Evolutionary conservation across 1,284 basidiomycete genomes (phyloP).

Genomic region (Apiotrichum mycotoxinovorans): DNA sequence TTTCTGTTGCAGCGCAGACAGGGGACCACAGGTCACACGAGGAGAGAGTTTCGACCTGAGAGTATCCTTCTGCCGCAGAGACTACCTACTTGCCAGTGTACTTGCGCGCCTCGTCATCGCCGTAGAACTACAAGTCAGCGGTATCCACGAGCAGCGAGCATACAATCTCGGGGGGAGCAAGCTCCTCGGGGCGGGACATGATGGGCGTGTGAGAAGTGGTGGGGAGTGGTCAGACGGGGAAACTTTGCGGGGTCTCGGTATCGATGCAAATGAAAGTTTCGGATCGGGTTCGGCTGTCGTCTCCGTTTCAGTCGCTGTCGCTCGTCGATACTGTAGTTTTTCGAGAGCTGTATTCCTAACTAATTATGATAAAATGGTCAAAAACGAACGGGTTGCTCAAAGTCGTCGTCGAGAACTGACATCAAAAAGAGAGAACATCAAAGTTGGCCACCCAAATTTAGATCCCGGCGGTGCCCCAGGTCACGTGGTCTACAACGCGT

Average conservation of each 20-base stretch:
- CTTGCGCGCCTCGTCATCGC: slow-evolving; percentile 89
- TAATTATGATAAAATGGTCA: too few species aligned
- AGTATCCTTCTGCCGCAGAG: too few species aligned
- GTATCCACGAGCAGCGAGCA: background rate
- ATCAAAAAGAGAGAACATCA: background rate
- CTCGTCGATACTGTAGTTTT: background rate
- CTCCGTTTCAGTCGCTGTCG: background rate
- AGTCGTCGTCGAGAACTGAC: too few species aligned
- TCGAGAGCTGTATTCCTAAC: too few species aligned
- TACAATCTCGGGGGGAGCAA: slow-evolving; percentile 90
- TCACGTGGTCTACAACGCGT: background rate
- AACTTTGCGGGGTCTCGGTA: background rate
- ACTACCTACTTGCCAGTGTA: slow-evolving; percentile 84
- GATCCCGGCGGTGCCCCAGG: slow-evolving; percentile 2
- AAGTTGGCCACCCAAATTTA: slow-evolving; percentile 1
- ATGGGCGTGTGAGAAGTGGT: slow-evolving; percentile 1
- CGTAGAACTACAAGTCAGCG: slow-evolving; percentile 66
- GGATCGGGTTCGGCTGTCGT: too few species aligned
- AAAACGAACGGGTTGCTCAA: too few species aligned
- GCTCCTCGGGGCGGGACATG: slow-evolving; percentile 94
- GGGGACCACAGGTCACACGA: too few species aligned
- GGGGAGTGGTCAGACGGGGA: background rate
- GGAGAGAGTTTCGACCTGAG: background rate
- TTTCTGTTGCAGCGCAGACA: background rate
- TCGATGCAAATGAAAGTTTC: background rate